Evolutionary conservation across 306 rosid genomes (phyloP).

Genomic region (Casuarina equisetifolia): DNA sequence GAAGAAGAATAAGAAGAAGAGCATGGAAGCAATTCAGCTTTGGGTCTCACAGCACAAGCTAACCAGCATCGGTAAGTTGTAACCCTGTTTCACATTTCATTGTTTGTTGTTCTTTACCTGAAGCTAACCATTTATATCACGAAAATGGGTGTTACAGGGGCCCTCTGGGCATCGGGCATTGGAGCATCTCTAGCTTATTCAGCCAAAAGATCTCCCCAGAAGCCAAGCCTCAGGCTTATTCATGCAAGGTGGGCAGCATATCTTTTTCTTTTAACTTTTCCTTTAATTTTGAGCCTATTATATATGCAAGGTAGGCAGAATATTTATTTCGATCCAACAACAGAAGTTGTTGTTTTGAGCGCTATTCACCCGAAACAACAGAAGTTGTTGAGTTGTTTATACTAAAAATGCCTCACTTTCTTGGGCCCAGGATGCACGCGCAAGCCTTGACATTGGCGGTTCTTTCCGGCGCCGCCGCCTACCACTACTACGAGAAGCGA

Average conservation of each 20-base stretch:
- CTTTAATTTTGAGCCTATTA: slow-evolving; percentile 19
- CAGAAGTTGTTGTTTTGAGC: too few relatives aligned
- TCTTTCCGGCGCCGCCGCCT: slow-evolving; percentile 73
- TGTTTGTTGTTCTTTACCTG: not conserved
- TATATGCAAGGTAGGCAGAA: slow-evolving; percentile 64
- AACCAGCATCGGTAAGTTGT: slow-evolving; percentile 58
- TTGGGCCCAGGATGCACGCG: slow-evolving; percentile 66
- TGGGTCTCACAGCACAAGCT: slow-evolving; percentile 86
- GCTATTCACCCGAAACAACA: too few relatives aligned
- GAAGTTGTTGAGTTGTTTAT: too few relatives aligned
- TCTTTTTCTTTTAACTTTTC: not conserved
- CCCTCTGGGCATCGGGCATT: slow-evolving; percentile 74
- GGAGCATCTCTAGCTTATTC: slow-evolving; percentile 69
- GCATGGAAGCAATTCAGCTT: slow-evolving; percentile 70
- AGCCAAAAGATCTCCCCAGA: slow-evolving; percentile 49
- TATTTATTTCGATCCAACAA: not conserved
- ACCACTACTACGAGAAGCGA: slow-evolving; percentile 62
- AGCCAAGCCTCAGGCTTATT: slow-evolving; percentile 83
- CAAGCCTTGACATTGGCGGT: slow-evolving; percentile 83
- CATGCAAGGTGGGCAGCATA: slow-evolving; percentile 59
- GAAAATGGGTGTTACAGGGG: slow-evolving; percentile 37
- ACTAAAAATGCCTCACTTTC: not conserved
- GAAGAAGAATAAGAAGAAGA: slow-evolving; percentile 3
- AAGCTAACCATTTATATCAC: not conserved
- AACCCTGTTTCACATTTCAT: not conserved